Evolutionary conservation across 1,139 yeast species (phyloP).

Genomic region (Candida sanyaensis): DNA sequence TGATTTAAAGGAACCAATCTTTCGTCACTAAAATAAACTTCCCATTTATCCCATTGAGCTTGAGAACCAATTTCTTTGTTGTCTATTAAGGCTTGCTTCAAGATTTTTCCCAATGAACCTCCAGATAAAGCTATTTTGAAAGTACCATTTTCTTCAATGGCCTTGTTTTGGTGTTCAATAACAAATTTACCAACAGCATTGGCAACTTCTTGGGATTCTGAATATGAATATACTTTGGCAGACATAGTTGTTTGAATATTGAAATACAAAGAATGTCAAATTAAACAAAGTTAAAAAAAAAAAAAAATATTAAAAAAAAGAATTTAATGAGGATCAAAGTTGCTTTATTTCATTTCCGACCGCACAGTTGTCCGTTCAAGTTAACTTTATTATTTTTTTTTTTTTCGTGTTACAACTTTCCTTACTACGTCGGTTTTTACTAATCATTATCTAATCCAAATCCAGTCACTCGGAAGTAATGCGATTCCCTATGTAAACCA

Average conservation of each 20-base stretch:
- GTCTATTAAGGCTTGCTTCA: constrained; percentile 69
- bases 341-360: neutral
- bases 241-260: constrained; percentile 19
- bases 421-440: neutral
- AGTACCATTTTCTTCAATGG: constrained; percentile 36
- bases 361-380: neutral
- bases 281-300: neutral
- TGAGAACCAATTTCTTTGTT: constrained; percentile 46
- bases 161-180: constrained; percentile 54
- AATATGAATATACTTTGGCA: constrained; percentile 50
- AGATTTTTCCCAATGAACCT: constrained; percentile 81
- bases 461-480: neutral
- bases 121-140: constrained; percentile 88
- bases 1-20: constrained; percentile 68
- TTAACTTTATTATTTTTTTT: neutral
- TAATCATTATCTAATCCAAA: constrained; percentile 1
- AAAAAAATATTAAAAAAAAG: neutral
- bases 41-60: constrained; percentile 69
- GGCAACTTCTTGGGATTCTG: constrained; percentile 60
- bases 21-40: constrained; percentile 71
- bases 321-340: neutral
- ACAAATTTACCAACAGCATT: constrained; percentile 57
- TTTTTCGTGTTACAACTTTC: neutral
- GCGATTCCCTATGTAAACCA: too few relatives aligned
- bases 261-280: neutral